A percentile compares a stretch with the other conserved stretches of the same genome.
Conservation (phyloP, 202 grass and related monocot genomes). For the Setaria italica region DNA sequence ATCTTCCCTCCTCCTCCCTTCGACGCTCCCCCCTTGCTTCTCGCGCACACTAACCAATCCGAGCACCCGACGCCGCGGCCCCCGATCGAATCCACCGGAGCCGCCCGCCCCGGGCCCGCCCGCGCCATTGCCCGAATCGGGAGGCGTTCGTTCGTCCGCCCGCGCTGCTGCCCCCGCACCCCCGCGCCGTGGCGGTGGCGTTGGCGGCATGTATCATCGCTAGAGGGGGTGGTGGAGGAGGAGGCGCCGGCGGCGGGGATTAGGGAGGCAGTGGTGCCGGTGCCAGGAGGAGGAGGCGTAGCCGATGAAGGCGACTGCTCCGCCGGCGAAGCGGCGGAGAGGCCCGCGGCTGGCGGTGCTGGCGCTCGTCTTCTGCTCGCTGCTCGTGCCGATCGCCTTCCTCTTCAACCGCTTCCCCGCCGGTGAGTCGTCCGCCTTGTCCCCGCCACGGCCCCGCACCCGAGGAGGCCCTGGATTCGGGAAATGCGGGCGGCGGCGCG, state of each 20-base stretch:
- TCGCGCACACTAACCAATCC: conserved; percentile 70
- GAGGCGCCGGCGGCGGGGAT: conserved; percentile 9
- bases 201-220: conserved; percentile 56
- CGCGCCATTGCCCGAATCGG: conserved; percentile 49
- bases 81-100: conserved; percentile 51
- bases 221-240: conserved; percentile 38
- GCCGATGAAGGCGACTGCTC: conserved; percentile 78
- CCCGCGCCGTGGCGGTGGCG: conserved; percentile 30
- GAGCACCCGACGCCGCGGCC: conserved; percentile 49
- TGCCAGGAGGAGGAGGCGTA: conserved; percentile 37
- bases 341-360: conserved; percentile 81
- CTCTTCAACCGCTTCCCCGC: conserved; percentile 86
- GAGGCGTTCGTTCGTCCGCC: conserved; percentile 55
- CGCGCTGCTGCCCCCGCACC: conserved; percentile 19
- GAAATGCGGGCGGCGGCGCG: conserved; percentile 58
- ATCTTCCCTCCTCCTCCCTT: conserved; percentile 24
- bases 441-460: not conserved
- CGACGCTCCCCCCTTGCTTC: conserved; percentile 58
- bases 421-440: conserved; percentile 46
- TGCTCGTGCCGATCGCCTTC: conserved; percentile 96
- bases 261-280: conserved; percentile 21
- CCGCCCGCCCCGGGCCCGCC: not conserved
- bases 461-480: conserved; percentile 15
- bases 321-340: conserved; percentile 84
- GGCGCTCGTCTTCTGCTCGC: conserved; percentile 90